These are phyloP conservation scores for Globisporangium orthogonon DNA, from an alignment of 352 stramenopile genomes.

Conservation along the genomic window DNA sequence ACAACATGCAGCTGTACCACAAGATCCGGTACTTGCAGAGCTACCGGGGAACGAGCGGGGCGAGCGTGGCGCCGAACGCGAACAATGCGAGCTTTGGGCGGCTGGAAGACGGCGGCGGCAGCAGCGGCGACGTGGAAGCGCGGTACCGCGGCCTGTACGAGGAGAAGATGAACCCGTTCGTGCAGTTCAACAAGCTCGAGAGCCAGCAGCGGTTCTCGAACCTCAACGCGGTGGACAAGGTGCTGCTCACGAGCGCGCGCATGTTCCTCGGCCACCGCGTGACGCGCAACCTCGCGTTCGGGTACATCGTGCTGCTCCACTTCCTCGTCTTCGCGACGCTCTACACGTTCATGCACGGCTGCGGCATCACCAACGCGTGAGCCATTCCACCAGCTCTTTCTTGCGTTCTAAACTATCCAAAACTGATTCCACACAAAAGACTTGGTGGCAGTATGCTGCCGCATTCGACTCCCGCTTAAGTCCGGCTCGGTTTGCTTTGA, in stretches of 20 bases:
- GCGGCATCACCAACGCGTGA: conserved; percentile 69
- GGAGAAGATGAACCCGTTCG: conserved; percentile 89
- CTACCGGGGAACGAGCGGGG: conserved; percentile 28
- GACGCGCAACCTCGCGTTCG: conserved; percentile 77
- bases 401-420: neutral
- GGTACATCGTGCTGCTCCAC: conserved; percentile 83
- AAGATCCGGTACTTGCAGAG: conserved; percentile 87
- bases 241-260: conserved; percentile 81
- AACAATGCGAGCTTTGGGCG: conserved; percentile 9
- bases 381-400: neutral
- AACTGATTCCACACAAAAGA: neutral
- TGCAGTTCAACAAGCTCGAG: conserved; percentile 89
- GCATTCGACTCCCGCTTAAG: neutral
- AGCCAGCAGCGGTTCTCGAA: conserved; percentile 86
- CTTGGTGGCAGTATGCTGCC: neutral
- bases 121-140: conserved; percentile 41
- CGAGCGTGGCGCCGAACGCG: conserved; percentile 10
- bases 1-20: conserved; percentile 91
- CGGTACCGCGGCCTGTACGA: conserved; percentile 89
- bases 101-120: conserved; percentile 32
- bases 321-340: conserved; percentile 81
- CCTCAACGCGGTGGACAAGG: conserved; percentile 88
- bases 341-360: conserved; percentile 86
- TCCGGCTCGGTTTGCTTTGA: neutral
- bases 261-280: conserved; percentile 79